A percentile compares a stretch with the other conserved stretches of the same genome.
Evolutionary conservation across 1,284 basidiomycete species (phyloP).

Genomic region (Ustilago cynodontis): DNA sequence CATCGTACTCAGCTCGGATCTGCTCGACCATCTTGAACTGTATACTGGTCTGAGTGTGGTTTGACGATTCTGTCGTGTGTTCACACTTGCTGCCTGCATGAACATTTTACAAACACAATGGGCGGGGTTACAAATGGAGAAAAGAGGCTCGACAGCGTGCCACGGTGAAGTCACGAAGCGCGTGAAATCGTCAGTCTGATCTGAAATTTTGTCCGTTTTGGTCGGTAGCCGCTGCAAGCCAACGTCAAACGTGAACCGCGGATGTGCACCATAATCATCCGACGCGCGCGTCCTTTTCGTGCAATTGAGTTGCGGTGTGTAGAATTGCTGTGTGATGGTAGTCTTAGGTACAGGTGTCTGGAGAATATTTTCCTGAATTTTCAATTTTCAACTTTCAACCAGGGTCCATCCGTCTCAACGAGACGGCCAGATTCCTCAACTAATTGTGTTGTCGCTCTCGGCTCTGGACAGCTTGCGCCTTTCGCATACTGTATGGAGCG

Average conservation of each 20-base stretch:
- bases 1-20: background rate
- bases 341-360: too few species aligned
- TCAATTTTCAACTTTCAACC: too few species aligned
- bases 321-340: too few species aligned
- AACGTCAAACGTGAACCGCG: background rate
- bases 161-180: constrained; percentile 1
- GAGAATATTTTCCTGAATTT: too few species aligned
- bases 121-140: background rate
- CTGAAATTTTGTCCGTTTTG: background rate
- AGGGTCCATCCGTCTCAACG: too few species aligned
- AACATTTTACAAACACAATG: background rate
- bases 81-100: background rate
- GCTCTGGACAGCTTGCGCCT: too few species aligned
- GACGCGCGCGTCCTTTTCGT: background rate
- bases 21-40: background rate
- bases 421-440: too few species aligned
- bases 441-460: too few species aligned
- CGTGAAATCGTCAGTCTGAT: background rate
- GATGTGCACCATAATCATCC: background rate
- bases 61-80: background rate
- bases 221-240: background rate
- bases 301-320: too few species aligned
- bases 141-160: background rate
- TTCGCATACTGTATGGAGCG: too few species aligned
- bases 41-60: background rate